Conservation (phyloP, 306 rosid species). For the Trichosanthes cucumerina region DNA sequence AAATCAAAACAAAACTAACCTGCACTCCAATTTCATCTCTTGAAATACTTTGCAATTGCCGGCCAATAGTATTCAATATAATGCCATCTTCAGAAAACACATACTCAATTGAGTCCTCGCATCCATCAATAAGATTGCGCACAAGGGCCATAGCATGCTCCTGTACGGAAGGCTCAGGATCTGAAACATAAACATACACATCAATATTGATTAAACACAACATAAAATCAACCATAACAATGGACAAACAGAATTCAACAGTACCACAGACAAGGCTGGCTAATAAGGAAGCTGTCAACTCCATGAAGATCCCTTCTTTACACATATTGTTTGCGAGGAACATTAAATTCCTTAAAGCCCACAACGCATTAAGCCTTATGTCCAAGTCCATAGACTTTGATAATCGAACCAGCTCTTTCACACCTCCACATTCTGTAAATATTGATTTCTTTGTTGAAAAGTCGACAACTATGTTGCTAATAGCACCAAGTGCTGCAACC, state of each 20-base stretch:
- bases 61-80: constrained; percentile 65
- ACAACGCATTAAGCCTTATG: constrained; percentile 59
- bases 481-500: constrained; percentile 82
- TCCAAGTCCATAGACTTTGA: constrained; percentile 80
- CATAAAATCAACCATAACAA: neutral
- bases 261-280: constrained; percentile 78
- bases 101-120: constrained; percentile 46
- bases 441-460: constrained; percentile 44
- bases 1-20: constrained; percentile 38
- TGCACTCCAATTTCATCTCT: constrained; percentile 63
- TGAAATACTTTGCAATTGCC: constrained; percentile 50
- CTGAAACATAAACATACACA: constrained; percentile 36
- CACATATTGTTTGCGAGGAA: constrained; percentile 64
- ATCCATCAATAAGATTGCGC: constrained; percentile 86
- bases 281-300: constrained; percentile 60
- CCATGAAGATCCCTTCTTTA: constrained; percentile 52
- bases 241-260: constrained; percentile 7
- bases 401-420: constrained; percentile 69
- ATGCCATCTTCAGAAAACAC: constrained; percentile 65
- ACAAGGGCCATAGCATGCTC: constrained; percentile 80
- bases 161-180: constrained; percentile 76
- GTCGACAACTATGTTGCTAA: constrained; percentile 78
- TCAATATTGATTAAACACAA: constrained; percentile 5
- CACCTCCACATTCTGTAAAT: constrained; percentile 64
- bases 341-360: constrained; percentile 84